A percentile compares a stretch with the other conserved stretches of the same genome.
phyloP scores from a whole-genome alignment of 2,329 filamentous ascomycete species.

The Zasmidium citrigriseum region DNA sequence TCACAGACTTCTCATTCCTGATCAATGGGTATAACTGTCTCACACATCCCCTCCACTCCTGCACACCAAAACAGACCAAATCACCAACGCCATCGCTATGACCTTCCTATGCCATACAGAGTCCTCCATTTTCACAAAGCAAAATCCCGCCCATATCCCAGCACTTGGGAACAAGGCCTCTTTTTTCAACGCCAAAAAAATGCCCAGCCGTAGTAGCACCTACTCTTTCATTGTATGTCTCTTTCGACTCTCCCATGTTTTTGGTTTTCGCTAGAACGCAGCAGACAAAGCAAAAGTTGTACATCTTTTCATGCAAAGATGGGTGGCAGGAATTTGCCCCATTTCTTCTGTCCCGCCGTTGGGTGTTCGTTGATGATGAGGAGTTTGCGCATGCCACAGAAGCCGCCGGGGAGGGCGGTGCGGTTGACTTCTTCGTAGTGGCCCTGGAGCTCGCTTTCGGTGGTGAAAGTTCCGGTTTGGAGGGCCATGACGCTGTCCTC shows the following conservation, averaged over 20 bases:
- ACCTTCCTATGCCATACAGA: background rate
- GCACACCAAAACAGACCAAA: too few species aligned
- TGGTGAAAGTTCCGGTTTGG: constrained; percentile 15
- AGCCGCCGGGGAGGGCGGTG: constrained; percentile 20
- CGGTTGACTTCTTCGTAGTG: constrained; percentile 15
- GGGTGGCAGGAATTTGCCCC: constrained; percentile 1
- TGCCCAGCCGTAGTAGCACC: background rate
- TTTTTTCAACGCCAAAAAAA: background rate
- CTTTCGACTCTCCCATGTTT: too few species aligned
- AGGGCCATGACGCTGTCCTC: constrained; percentile 28
- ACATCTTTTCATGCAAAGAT: too few species aligned
- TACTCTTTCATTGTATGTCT: too few species aligned
- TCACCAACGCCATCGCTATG: background rate
- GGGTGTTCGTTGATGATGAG: constrained; percentile 24
- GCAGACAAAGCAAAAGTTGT: too few species aligned
- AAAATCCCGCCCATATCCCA: background rate
- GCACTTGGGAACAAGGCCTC: constrained; percentile 6
- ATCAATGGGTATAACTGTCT: too few species aligned
- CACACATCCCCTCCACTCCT: too few species aligned
- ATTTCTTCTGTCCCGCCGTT: constrained; percentile 12
- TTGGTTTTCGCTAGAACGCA: too few species aligned
- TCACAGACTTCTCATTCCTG: too few species aligned
- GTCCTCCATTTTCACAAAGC: background rate
- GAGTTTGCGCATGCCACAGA: constrained; percentile 20
- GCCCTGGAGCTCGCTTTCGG: constrained; percentile 8